Evolutionary conservation across 2,329 filamentous ascomycete species (phyloP).

Genomic region (Didymella keratinophila): DNA sequence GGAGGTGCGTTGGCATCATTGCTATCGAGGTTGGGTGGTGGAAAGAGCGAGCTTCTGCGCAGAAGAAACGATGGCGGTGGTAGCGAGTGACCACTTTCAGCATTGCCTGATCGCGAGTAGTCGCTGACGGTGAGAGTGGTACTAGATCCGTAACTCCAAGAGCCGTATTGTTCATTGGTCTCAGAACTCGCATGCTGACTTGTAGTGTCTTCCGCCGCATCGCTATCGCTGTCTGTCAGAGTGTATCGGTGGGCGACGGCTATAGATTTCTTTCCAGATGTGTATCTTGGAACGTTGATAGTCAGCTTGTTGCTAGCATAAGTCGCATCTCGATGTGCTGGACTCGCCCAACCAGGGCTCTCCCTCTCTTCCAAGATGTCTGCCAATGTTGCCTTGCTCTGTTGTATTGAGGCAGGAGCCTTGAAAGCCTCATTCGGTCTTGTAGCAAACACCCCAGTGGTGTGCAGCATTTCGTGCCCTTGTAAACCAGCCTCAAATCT

Average conservation of each 20-base stretch:
- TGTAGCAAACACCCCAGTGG: background rate
- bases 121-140: constrained; percentile 1
- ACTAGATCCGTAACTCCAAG: background rate
- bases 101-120: background rate
- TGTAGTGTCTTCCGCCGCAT: background rate
- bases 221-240: constrained; percentile 2
- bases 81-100: background rate
- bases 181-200: background rate
- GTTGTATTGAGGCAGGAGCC: background rate
- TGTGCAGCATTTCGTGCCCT: background rate
- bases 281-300: background rate
- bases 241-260: background rate
- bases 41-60: background rate
- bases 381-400: background rate
- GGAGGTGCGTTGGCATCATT: background rate
- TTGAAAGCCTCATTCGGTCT: background rate
- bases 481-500: constrained; percentile 6
- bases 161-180: background rate
- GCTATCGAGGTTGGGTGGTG: background rate
- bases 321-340: background rate
- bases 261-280: background rate
- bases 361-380: constrained; percentile 14
- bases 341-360: background rate
- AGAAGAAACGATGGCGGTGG: background rate
- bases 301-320: background rate